Evolutionary conservation across 2,329 filamentous ascomycete genomes (phyloP).

Genomic region (Orbilia quercus): DNA sequence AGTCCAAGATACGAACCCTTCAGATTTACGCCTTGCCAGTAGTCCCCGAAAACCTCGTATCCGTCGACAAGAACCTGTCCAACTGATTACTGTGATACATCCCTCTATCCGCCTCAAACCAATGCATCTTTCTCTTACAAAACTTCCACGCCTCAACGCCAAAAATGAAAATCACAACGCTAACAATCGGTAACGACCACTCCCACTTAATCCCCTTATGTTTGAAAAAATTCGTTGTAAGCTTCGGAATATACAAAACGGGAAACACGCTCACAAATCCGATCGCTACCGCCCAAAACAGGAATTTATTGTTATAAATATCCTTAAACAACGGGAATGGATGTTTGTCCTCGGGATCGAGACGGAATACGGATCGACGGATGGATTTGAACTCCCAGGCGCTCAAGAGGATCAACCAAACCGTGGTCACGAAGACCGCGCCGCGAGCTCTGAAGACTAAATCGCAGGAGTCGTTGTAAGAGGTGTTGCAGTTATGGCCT

Average conservation of each 20-base stretch:
- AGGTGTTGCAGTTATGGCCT: constrained; percentile 70
- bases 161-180: constrained; percentile 71
- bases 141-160: constrained; percentile 78
- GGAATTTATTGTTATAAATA: constrained; percentile 76
- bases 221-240: constrained; percentile 76
- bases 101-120: constrained; percentile 51
- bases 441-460: constrained; percentile 77
- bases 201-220: constrained; percentile 77
- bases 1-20: neutral
- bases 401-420: constrained; percentile 80
- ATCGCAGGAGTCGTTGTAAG: constrained; percentile 69
- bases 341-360: constrained; percentile 72
- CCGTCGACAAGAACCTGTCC: constrained; percentile 52
- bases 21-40: constrained; percentile 29
- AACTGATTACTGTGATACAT: constrained; percentile 54
- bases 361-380: constrained; percentile 78
- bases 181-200: constrained; percentile 75
- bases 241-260: constrained; percentile 74
- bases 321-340: constrained; percentile 75
- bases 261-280: constrained; percentile 73
- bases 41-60: constrained; percentile 40
- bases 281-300: constrained; percentile 73
- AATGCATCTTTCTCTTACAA: constrained; percentile 67
- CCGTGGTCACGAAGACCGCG: constrained; percentile 78
- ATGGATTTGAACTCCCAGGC: constrained; percentile 75